A percentile compares a stretch with the other conserved stretches of the same genome.
Conservation (phyloP, 768 basidiomycete species). For the Termitomyces sp. region DNA sequence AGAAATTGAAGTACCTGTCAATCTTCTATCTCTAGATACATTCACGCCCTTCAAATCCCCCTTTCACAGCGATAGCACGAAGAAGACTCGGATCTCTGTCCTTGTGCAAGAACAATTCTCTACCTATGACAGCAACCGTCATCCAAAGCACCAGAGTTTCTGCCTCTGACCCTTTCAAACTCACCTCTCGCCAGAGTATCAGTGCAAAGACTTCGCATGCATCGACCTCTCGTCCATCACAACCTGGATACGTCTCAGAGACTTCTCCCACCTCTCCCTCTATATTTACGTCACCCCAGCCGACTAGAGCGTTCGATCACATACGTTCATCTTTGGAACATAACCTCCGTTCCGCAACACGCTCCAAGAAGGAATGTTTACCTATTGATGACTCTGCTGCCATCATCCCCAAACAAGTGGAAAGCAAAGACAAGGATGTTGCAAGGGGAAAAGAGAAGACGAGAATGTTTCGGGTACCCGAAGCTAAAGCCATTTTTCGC, state of each 20-base stretch:
- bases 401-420: conserved; percentile 35
- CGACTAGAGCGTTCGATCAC: conserved; percentile 55
- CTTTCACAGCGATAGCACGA: not conserved
- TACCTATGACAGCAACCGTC: conserved; percentile 42
- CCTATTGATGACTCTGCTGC: conserved; percentile 39
- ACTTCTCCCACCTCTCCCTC: conserved; percentile 13
- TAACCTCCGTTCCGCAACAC: conserved; percentile 57
- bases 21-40: conserved; percentile 5
- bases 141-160: conserved; percentile 31
- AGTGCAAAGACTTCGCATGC: conserved; percentile 27
- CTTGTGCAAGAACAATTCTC: not conserved
- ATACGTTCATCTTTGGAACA: conserved; percentile 65
- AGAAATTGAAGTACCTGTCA: not conserved
- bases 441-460: conserved; percentile 34
- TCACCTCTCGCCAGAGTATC: conserved; percentile 37
- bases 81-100: conserved; percentile 3
- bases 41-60: not conserved
- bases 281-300: conserved; percentile 27
- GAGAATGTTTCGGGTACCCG: conserved; percentile 43
- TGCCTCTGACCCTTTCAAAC: conserved; percentile 39
- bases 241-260: conserved; percentile 27
- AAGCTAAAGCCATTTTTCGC: conserved; percentile 50
- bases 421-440: conserved; percentile 36
- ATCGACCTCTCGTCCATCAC: conserved; percentile 39
- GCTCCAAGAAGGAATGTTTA: conserved; percentile 41